Evolutionary conservation across 2,329 filamentous ascomycete genomes (phyloP).

Genomic region (Dryadomyces quercivorus): DNA sequence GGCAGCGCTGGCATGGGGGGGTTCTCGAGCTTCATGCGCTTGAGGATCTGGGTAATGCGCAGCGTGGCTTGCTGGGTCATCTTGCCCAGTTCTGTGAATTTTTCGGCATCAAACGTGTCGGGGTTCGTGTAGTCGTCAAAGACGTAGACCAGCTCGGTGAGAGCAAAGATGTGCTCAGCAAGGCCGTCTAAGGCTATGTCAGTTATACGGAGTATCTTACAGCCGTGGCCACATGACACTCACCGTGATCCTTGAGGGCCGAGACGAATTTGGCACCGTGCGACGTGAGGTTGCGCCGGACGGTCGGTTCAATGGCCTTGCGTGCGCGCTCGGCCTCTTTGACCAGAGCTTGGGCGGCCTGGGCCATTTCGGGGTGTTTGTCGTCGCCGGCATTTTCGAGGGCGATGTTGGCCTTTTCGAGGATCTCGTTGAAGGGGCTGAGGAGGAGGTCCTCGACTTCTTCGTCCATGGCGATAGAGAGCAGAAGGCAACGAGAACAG

Average conservation of each 20-base stretch:
- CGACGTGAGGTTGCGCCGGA: slow-evolving; percentile 33
- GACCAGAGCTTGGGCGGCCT: slow-evolving; percentile 26
- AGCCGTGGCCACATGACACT: too few species aligned
- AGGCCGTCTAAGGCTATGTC: slow-evolving; percentile 30
- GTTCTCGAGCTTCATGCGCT: slow-evolving; percentile 37
- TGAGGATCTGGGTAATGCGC: slow-evolving; percentile 36
- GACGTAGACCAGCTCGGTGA: slow-evolving; percentile 41
- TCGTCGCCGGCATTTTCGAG: slow-evolving; percentile 30
- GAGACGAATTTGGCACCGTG: slow-evolving; percentile 37
- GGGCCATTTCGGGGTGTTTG: slow-evolving; percentile 33
- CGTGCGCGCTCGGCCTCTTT: slow-evolving; percentile 25
- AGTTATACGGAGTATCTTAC: neutral
- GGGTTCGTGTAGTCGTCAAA: slow-evolving; percentile 42
- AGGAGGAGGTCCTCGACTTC: slow-evolving; percentile 29
- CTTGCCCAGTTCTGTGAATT: slow-evolving; percentile 35
- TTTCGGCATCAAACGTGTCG: slow-evolving; percentile 36
- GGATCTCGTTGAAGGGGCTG: slow-evolving; percentile 38
- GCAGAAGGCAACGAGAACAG: neutral
- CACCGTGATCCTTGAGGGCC: slow-evolving; percentile 42
- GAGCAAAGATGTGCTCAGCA: slow-evolving; percentile 30
- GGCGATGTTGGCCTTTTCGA: slow-evolving; percentile 36
- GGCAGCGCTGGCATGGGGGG: neutral
- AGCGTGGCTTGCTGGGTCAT: slow-evolving; percentile 35
- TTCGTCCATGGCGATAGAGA: slow-evolving; percentile 12
- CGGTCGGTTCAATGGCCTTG: slow-evolving; percentile 38